Evolutionary conservation across 176 grass and related monocot species (phyloP).

Genomic region (Chloris gayana): DNA sequence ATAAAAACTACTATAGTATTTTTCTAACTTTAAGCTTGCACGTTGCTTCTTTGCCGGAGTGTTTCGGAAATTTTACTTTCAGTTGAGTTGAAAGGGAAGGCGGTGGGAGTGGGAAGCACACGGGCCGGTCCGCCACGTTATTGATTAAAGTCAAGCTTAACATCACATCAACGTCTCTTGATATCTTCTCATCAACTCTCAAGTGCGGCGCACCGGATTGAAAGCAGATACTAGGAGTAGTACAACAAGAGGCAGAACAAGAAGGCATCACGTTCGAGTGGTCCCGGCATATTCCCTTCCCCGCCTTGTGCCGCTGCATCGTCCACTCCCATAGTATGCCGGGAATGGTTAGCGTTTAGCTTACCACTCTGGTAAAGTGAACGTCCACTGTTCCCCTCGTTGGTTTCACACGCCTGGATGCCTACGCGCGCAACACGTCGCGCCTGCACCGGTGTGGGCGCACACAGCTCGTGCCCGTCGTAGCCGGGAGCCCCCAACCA

Average conservation of each 20-base stretch:
- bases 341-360: not conserved
- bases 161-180: not conserved
- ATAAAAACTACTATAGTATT: no score
- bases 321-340: not conserved
- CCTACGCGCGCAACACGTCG: not conserved
- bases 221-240: not conserved
- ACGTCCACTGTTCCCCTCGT: not conserved
- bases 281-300: not conserved
- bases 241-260: no score
- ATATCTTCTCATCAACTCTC: no score
- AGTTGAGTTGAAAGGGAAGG: not conserved
- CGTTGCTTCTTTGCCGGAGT: no score
- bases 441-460: not conserved
- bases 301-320: not conserved
- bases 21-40: no score
- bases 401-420: not conserved
- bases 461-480: not conserved
- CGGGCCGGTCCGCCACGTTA: not conserved
- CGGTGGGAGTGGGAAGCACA: not conserved
- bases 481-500: not conserved
- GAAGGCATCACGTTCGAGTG: not conserved
- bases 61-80: not conserved
- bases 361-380: slow-evolving; percentile 30
- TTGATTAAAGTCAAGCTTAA: not conserved
- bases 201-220: not conserved